Base-by-base conservation (phyloP, 129 eudicot species). In the Oenanthe sinensis region DNA sequence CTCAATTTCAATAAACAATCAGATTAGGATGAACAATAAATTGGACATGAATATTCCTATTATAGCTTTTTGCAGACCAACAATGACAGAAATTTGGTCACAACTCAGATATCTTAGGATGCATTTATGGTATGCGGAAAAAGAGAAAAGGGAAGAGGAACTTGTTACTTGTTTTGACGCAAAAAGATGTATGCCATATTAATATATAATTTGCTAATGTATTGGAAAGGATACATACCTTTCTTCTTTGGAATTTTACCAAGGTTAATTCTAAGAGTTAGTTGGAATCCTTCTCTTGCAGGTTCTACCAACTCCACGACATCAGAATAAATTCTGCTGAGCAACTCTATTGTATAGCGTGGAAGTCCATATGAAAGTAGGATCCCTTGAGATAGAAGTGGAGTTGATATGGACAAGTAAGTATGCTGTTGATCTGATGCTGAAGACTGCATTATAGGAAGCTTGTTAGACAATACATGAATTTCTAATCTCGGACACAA, bases 401-500 rank as follows among this genome's bases (percentile, higher is more conserved):
- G 99, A 65, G 93, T 89, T 58, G 97, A 90, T 76, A 96, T 83
- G 33, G 99, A 96, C 65, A 96, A 63, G 82, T 92, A 92, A 47
- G 86, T 85, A 30, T 83, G 70, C 33, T 79, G 81, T 70, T 88
- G 90, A 80, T 90, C 91, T 76, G 95, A 88, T 63, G 85, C 89
- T 74, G 88, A 87, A 24, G 89, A 85, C 99, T 96, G 58, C 74
- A 81, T 69, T 55, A 22, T 74, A 52, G 43, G 9, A 30, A 28
- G 71, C 26, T 50, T 43, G 60, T 78, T 37, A 65, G 47, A 45
- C 1, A 28, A 65, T 30, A 65, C 40, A 28, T 28, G 36, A 28
- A 26, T 65, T 2, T 30, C 6, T 65, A 65, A 8, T 8, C 7
- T 65, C 19, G 19, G 19, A 13, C 7, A 65, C 39, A 55, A 65